Evolutionary conservation across 2,329 filamentous ascomycete species (phyloP), one percentile per base, ranked within the genome.

Genomic region (Claviceps sp.): DNA sequence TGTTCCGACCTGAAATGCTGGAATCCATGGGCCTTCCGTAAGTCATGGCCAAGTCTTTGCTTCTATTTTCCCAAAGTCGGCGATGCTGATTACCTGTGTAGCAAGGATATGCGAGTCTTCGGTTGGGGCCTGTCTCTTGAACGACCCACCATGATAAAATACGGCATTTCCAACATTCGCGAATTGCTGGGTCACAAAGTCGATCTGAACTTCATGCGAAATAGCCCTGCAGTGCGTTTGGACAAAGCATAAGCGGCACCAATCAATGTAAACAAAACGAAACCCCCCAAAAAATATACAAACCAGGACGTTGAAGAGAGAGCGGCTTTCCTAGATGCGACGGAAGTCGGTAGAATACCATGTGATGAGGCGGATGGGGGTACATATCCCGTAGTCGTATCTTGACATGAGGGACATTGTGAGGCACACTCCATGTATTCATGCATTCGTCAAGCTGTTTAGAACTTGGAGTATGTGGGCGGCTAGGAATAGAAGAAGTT

Each of bases 1-100:
- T 98, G 90, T 98, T 98, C 82, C 79, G 93, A 59, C 90, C 93
- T 1, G 93, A 98, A 71, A 96, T 97, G 91, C 70, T 96, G 63
- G 86, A 95, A 70, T 76, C 89, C 5, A 95, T 96, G 90, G 91
- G 91, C 37, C 70, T 97, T 63, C 90, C 90, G 54, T 55, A 51
- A 47, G 54, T 47, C 13, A 42, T 7, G n/a, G 8, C 2, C 26
- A 45, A 16, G 14, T 11, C 5, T 26, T 14, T 11, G 3, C 24
- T 44, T 14, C 20, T 13, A 22, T 13, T 46, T 14, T 26, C 7
- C 24, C 38, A 40, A 37, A 6, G 34, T 14, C 24, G n/a, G 40
- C 14, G 11, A 52, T 22, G 41, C 47, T 48, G 14, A 47, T 14
- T 18, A 14, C 43, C 41, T 6, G 24, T 41, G 42, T 24, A 55